A percentile compares a stretch with the other conserved stretches of the same genome.
Evolutionary conservation across 2,329 filamentous ascomycete species (phyloP).

Genomic region (Monilinia vaccinii-corymbosi): DNA sequence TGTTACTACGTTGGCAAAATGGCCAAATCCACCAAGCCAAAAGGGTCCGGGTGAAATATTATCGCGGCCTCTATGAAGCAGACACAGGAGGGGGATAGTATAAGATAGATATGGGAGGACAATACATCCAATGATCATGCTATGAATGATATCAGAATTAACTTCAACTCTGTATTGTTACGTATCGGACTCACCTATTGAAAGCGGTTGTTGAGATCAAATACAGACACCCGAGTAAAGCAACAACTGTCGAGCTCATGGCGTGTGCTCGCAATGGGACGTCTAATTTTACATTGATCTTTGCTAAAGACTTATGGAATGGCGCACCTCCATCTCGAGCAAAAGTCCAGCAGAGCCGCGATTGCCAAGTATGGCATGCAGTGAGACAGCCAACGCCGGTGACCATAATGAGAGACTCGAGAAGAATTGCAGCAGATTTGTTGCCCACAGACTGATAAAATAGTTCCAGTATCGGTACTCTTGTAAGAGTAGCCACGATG

Average conservation of each 20-base stretch:
- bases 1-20: slow-evolving; percentile 48
- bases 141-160: not conserved
- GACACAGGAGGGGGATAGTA: slow-evolving; percentile 22
- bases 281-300: slow-evolving; percentile 1
- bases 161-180: not conserved
- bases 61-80: slow-evolving; percentile 33
- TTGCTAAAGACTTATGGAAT: not conserved
- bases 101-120: slow-evolving; percentile 8
- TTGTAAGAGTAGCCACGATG: not conserved
- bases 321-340: slow-evolving; percentile 11
- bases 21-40: slow-evolving; percentile 47
- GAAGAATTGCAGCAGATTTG: not conserved
- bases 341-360: slow-evolving; percentile 10
- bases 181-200: not conserved
- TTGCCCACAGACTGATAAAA: slow-evolving; percentile 1
- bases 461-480: slow-evolving; percentile 4
- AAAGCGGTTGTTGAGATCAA: slow-evolving; percentile 8
- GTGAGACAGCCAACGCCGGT: slow-evolving; percentile 1
- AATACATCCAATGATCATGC: slow-evolving; percentile 9
- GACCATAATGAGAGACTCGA: slow-evolving; percentile 6
- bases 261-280: slow-evolving; percentile 10
- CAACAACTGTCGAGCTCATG: slow-evolving; percentile 1
- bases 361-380: slow-evolving; percentile 8
- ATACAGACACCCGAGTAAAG: slow-evolving; percentile 2
- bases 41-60: slow-evolving; percentile 52